phyloP scores from a whole-genome alignment of 176 grass and related monocot genomes.

The Guadua angustifolia region DNA sequence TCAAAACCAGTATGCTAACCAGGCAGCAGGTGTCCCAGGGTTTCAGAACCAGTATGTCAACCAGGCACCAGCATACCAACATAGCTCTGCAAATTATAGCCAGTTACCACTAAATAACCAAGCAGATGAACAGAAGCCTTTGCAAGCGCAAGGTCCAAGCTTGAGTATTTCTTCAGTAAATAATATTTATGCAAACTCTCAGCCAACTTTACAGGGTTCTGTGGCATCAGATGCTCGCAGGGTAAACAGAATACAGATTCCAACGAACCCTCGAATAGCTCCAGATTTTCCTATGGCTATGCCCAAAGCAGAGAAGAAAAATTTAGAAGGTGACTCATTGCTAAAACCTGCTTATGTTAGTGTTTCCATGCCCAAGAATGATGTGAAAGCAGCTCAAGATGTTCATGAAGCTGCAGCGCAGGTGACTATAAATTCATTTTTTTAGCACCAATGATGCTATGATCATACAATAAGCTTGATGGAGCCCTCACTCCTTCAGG shows the following conservation, averaged over 20 bases:
- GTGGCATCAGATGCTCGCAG: slow-evolving; percentile 39
- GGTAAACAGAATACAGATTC: slow-evolving; percentile 77
- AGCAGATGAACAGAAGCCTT: slow-evolving; percentile 58
- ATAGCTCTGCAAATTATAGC: slow-evolving; percentile 41
- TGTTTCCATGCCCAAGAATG: slow-evolving; percentile 61
- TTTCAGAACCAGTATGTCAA: slow-evolving; percentile 43
- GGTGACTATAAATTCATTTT: slow-evolving; percentile 45
- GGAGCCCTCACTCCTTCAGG: slow-evolving; percentile 3
- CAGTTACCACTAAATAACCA: slow-evolving; percentile 54
- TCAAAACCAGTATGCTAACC: slow-evolving; percentile 44
- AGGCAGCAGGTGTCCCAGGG: neutral
- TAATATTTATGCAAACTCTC: slow-evolving; percentile 47
- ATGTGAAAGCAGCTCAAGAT: slow-evolving; percentile 41
- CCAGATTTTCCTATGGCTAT: slow-evolving; percentile 50
- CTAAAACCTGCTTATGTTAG: slow-evolving; percentile 76
- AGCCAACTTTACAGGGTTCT: slow-evolving; percentile 43
- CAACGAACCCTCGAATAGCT: slow-evolving; percentile 84
- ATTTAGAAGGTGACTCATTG: slow-evolving; percentile 41
- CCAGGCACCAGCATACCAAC: slow-evolving; percentile 49
- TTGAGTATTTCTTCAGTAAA: slow-evolving; percentile 59
- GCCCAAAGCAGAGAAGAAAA: slow-evolving; percentile 53
- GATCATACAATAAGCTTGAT: slow-evolving; percentile 26
- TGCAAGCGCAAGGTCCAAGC: slow-evolving; percentile 56
- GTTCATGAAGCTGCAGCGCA: slow-evolving; percentile 53
- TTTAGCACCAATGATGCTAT: neutral